Percentiles rank a stretch among this genome's conserved stretches.
phyloP scores from a whole-genome alignment of 129 eudicot species.

The Helichrysum umbraculigerum region DNA sequence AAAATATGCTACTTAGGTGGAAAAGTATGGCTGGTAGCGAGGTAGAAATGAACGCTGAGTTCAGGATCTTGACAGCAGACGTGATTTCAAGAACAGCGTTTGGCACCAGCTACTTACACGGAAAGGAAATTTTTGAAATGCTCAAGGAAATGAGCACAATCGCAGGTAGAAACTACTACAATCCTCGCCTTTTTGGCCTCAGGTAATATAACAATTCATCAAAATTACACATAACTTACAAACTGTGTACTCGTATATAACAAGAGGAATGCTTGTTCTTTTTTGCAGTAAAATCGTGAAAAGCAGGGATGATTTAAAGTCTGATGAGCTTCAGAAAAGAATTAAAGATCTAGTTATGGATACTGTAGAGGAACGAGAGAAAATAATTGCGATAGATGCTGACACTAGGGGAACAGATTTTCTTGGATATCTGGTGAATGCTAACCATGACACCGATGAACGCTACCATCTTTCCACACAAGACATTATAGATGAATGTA shows the following conservation, averaged over 20 bases:
- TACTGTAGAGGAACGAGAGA: constrained; percentile 32
- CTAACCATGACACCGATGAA: constrained; percentile 23
- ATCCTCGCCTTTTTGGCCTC: constrained; percentile 26
- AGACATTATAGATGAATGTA: constrained; percentile 43
- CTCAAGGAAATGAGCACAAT: constrained; percentile 32
- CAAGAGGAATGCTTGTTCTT: not conserved
- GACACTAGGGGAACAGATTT: constrained; percentile 26
- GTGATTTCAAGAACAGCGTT: constrained; percentile 46
- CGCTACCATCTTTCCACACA: constrained; percentile 29
- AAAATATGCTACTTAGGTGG: constrained; percentile 40
- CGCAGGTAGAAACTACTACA: constrained; percentile 33
- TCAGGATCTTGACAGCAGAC: constrained; percentile 36
- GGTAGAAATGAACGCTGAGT: constrained; percentile 37
- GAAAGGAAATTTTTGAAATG: constrained; percentile 36
- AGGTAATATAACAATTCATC: not conserved
- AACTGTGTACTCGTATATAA: no score
- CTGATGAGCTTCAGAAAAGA: constrained; percentile 32
- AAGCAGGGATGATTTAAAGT: constrained; percentile 30
- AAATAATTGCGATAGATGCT: constrained; percentile 6
- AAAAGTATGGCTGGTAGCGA: constrained; percentile 24
- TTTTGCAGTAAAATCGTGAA: constrained; percentile 29
- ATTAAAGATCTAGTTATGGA: constrained; percentile 25
- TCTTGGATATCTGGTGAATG: constrained; percentile 40
- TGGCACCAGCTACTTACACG: constrained; percentile 35
- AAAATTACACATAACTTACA: not conserved